Percentiles rank a stretch among this genome's conserved stretches.
Evolutionary conservation across 2,329 filamentous ascomycete species (phyloP).

Genomic region (Neonectria magnoliae): DNA sequence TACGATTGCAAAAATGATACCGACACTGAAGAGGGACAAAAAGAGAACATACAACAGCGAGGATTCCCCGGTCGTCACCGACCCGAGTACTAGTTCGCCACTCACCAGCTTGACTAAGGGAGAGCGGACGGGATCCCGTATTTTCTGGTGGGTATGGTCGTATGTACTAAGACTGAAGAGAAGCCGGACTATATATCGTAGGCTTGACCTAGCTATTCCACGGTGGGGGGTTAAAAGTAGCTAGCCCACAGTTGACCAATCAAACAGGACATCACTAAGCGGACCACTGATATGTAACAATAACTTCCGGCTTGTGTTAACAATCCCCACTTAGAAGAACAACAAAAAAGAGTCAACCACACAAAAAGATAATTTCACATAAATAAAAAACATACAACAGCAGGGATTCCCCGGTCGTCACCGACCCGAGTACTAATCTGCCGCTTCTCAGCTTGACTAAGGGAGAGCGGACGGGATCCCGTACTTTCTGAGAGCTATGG

Average conservation of each 20-base stretch:
- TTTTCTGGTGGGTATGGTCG: background rate
- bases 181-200: too few species aligned
- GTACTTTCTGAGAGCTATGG: background rate
- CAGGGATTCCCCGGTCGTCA: background rate
- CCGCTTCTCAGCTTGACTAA: background rate
- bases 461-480: constrained; percentile 1
- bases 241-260: too few species aligned
- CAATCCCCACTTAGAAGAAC: background rate
- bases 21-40: too few species aligned
- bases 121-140: background rate
- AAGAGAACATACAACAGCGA: background rate
- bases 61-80: background rate
- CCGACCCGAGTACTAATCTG: background rate
- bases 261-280: too few species aligned
- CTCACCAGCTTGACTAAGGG: background rate
- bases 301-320: too few species aligned
- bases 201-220: too few species aligned
- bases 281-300: too few species aligned
- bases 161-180: background rate
- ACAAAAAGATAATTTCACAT: background rate
- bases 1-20: too few species aligned
- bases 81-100: background rate
- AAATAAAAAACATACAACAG: background rate
- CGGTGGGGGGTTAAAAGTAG: too few species aligned
- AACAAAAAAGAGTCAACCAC: background rate